Conservation (phyloP, 352 stramenopile genomes). For the Plasmopara halstedii region DNA sequence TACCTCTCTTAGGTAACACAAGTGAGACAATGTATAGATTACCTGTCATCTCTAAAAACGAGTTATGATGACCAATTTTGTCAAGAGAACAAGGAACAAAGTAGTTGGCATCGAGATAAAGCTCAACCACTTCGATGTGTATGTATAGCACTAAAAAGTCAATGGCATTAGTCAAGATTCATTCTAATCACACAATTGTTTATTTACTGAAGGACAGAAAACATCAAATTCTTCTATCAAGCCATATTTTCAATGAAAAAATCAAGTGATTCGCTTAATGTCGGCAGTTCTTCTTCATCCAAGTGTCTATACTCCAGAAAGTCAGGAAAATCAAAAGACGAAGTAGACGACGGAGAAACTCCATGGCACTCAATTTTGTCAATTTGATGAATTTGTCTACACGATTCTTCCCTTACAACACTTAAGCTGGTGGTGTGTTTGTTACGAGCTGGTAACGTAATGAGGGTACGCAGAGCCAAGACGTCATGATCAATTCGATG, state of each 20-base stretch:
- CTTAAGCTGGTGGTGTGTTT: slow-evolving; percentile 6
- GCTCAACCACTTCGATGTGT: no score
- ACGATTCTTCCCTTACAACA: background rate
- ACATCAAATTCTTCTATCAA: no score
- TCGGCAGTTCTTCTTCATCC: slow-evolving; percentile 30
- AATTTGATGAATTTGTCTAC: slow-evolving; percentile 14
- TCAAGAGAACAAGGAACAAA: no score
- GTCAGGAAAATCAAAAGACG: slow-evolving; percentile 24
- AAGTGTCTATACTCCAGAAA: slow-evolving; percentile 5
- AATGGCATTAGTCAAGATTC: no score
- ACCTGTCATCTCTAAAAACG: no score
- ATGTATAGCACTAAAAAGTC: no score
- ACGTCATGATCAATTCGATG: slow-evolving; percentile 56
- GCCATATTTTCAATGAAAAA: slow-evolving; percentile 48
- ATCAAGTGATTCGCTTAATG: slow-evolving; percentile 48
- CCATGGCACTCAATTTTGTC: slow-evolving; percentile 13
- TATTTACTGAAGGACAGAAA: no score
- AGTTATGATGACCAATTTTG: no score
- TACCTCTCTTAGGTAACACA: no score
- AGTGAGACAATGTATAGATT: no score
- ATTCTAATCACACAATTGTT: no score
- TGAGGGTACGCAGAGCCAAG: slow-evolving; percentile 28
- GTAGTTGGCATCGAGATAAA: no score
- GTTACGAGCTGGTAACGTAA: slow-evolving; percentile 19
- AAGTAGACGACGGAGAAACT: slow-evolving; percentile 27